Evolutionary conservation across 768 basidiomycete genomes (phyloP).

Genomic region (Boletus rubropictus): DNA sequence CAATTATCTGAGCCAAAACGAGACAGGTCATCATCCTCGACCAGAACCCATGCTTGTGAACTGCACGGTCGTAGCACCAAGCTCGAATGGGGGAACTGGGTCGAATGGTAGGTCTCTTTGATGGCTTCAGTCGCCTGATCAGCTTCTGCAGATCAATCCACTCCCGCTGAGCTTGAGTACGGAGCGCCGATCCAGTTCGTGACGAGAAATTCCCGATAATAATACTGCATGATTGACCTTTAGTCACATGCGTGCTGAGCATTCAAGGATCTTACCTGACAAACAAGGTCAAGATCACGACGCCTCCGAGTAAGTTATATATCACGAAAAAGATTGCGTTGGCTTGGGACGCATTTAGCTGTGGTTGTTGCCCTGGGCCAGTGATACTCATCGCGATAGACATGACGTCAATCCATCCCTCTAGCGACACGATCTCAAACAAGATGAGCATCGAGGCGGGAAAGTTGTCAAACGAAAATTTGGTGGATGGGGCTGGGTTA

Average conservation of each 20-base stretch:
- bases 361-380: constrained; percentile 62
- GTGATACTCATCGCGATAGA: constrained; percentile 70
- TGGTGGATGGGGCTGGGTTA: constrained; percentile 75
- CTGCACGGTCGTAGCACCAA: constrained; percentile 92
- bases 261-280: constrained; percentile 54
- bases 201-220: constrained; percentile 92
- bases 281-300: constrained; percentile 86
- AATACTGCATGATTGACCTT: constrained; percentile 52
- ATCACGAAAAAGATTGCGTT: constrained; percentile 90
- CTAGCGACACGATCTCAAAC: constrained; percentile 93
- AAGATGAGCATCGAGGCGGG: constrained; percentile 78
- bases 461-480: constrained; percentile 89
- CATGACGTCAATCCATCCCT: constrained; percentile 98
- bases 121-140: constrained; percentile 80
- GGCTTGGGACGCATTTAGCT: constrained; percentile 62
- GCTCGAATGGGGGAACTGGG: constrained; percentile 52
- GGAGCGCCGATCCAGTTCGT: constrained; percentile 78
- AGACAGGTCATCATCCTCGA: constrained; percentile 69
- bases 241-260: neutral
- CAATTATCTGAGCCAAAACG: constrained; percentile 76
- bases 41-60: constrained; percentile 94
- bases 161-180: constrained; percentile 82
- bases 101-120: constrained; percentile 64
- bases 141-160: constrained; percentile 93
- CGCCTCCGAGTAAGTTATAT: constrained; percentile 86